phyloP scores from a whole-genome alignment of 108 stramenopile species.

The Stephanodiscus minutulus region DNA sequence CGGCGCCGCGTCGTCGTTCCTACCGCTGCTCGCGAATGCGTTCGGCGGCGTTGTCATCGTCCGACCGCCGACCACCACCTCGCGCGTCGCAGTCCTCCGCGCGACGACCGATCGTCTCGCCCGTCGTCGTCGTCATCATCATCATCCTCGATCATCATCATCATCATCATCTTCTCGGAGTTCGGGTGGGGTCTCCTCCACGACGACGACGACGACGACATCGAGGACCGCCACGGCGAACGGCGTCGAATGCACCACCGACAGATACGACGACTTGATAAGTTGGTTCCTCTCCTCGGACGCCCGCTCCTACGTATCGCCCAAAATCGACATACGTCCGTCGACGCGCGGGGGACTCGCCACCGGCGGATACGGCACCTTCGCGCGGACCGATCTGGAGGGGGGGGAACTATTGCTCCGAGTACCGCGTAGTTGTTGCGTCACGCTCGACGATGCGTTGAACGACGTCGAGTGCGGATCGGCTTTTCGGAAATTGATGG shows the following conservation, averaged over 20 bases:
- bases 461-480: constrained; percentile 52
- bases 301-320: constrained; percentile 21
- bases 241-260: not conserved
- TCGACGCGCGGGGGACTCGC: constrained; percentile 16
- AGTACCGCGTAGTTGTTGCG: constrained; percentile 58
- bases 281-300: constrained; percentile 8
- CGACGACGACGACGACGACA: no score
- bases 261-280: constrained; percentile 24
- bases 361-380: constrained; percentile 60
- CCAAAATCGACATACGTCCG: constrained; percentile 30
- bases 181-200: no score
- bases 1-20: no score
- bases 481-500: constrained; percentile 52
- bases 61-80: not conserved
- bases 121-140: no score
- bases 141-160: no score
- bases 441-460: constrained; percentile 57
- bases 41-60: constrained; percentile 1
- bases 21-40: not conserved
- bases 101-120: not conserved
- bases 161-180: no score
- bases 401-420: constrained; percentile 58
- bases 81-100: not conserved
- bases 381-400: constrained; percentile 36
- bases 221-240: no score